These are phyloP conservation scores for Penicillium sp. DNA, from an alignment of 2,329 filamentous ascomycete species.

Conservation along the genomic window DNA sequence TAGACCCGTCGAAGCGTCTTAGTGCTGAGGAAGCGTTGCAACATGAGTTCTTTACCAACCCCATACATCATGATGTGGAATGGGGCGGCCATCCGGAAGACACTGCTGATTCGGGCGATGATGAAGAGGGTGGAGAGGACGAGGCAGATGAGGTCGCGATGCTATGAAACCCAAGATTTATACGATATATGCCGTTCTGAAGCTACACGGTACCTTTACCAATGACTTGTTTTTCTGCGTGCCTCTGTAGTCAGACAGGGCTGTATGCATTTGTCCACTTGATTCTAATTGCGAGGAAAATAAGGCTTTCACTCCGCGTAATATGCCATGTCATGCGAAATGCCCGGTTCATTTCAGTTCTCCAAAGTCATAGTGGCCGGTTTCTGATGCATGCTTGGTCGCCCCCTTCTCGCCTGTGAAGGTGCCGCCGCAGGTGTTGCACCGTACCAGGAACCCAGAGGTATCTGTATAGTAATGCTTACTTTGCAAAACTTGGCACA, in stretches of 20 bases:
- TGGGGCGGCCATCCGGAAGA: conserved; percentile 38
- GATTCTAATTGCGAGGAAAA: neutral
- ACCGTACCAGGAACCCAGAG: conserved; percentile 69
- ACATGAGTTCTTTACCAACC: conserved; percentile 44
- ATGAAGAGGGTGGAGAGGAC: conserved; percentile 29
- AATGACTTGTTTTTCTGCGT: neutral
- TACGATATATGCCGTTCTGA: conserved; percentile 19
- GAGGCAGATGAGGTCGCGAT: conserved; percentile 40
- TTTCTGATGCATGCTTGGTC: conserved; percentile 43
- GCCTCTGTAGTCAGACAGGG: neutral
- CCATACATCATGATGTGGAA: conserved; percentile 38
- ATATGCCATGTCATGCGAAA: too few species aligned
- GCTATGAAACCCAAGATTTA: conserved; percentile 25
- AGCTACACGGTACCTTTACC: conserved; percentile 7
- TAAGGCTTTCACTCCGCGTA: neutral
- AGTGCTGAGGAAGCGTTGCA: conserved; percentile 42
- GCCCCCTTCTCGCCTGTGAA: conserved; percentile 46
- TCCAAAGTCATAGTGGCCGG: conserved; percentile 49
- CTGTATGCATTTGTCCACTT: conserved; percentile 1
- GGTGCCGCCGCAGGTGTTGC: conserved; percentile 54
- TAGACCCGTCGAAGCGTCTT: conserved; percentile 41
- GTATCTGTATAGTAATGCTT: conserved; percentile 88
- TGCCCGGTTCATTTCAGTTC: too few species aligned
- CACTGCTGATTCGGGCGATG: conserved; percentile 33
- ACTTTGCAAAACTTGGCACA: conserved; percentile 62